These are phyloP conservation scores for Cercospora sojina DNA, from an alignment of 2,329 filamentous ascomycete genomes.

Conservation along the genomic window DNA sequence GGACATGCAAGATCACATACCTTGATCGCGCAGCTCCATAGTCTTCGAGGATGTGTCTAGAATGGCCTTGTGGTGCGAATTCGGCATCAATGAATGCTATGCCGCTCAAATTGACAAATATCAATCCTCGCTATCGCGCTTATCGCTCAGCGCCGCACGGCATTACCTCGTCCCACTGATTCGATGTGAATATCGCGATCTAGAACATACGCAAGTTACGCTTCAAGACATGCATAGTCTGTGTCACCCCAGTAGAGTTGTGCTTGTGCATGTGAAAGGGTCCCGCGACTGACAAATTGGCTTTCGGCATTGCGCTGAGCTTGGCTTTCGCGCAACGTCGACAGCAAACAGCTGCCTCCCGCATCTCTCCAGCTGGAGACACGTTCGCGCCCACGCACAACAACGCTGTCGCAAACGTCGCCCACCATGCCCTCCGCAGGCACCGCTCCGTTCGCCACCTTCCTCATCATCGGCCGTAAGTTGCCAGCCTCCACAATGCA, in stretches of 20 bases:
- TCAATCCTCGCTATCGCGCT: neutral
- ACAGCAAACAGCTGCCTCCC: neutral
- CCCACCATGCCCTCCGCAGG: constrained; percentile 34
- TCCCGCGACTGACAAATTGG: neutral
- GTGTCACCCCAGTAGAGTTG: neutral
- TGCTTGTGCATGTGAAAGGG: constrained; percentile 1
- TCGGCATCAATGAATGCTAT: neutral
- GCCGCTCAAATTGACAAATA: neutral
- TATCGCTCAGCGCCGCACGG: neutral
- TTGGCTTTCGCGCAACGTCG: neutral
- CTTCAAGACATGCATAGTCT: neutral
- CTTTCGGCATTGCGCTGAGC: constrained; percentile 6
- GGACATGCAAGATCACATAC: neutral
- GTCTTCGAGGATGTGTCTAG: neutral
- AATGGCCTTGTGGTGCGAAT: neutral
- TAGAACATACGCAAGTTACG: neutral
- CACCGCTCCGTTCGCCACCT: constrained; percentile 74
- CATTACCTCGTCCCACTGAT: neutral
- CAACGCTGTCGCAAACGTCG: constrained; percentile 10
- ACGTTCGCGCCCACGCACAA: neutral
- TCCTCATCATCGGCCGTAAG: constrained; percentile 93
- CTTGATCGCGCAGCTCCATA: neutral
- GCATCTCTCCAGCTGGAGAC: neutral
- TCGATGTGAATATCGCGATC: neutral
- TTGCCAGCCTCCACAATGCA: constrained; percentile 29